Evolutionary conservation across 2,329 filamentous ascomycete genomes (phyloP).

Genomic region (Fusarium keratoplasticum): DNA sequence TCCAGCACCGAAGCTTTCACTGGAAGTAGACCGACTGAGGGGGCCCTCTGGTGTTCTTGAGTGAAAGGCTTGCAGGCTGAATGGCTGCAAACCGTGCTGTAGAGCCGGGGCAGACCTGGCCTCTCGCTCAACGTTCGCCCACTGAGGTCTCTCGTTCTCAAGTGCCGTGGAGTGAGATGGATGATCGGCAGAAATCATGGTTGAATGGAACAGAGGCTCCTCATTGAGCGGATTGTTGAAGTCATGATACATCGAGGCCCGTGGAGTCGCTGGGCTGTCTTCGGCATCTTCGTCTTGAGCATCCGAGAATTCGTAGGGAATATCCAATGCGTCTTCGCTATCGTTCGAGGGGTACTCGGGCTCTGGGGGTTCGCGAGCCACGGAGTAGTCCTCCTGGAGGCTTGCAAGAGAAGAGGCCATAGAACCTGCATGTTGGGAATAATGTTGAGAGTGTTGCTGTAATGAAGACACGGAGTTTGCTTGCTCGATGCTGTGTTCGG

Average conservation of each 20-base stretch:
- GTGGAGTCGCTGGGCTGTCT: conserved; percentile 62
- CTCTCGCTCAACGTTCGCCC: conserved; percentile 36
- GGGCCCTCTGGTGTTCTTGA: conserved; percentile 14
- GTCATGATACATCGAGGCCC: conserved; percentile 61
- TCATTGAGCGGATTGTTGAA: conserved; percentile 43
- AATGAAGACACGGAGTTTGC: conserved; percentile 37
- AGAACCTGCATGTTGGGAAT: conserved; percentile 27
- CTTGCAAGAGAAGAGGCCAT: conserved; percentile 41
- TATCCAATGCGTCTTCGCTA: conserved; percentile 67
- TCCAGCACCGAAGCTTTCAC: conserved; percentile 23
- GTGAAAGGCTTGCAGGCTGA: conserved; percentile 3
- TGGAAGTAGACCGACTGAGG: conserved; percentile 25
- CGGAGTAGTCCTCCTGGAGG: conserved; percentile 39
- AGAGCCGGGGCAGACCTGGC: conserved; percentile 33
- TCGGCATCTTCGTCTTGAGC: conserved; percentile 53
- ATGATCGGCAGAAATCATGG: conserved; percentile 23
- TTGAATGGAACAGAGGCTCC: conserved; percentile 47
- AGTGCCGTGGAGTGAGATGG: conserved; percentile 32
- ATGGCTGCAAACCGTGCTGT: conserved; percentile 36
- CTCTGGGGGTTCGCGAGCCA: conserved; percentile 36
- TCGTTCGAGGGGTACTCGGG: conserved; percentile 53
- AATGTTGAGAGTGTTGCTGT: conserved; percentile 21
- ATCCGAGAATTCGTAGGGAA: conserved; percentile 63
- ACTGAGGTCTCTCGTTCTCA: conserved; percentile 33
- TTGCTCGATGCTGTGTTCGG: conserved; percentile 17